phyloP scores from a whole-genome alignment of 2,329 filamentous ascomycete genomes.

The Cladophialophora exuberans region DNA sequence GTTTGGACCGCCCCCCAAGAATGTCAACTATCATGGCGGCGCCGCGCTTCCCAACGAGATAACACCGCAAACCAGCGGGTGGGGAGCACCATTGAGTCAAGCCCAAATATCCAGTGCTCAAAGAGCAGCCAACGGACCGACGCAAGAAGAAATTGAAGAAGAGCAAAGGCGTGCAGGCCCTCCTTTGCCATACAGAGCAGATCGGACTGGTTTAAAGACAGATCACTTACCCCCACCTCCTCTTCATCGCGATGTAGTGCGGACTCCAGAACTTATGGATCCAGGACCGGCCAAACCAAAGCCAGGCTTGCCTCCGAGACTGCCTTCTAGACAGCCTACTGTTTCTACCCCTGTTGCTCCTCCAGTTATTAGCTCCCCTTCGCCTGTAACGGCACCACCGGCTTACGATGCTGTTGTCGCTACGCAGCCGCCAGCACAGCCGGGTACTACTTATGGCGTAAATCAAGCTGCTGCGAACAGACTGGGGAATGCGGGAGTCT shows the following conservation, averaged over 20 bases:
- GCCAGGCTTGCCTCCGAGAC: constrained; percentile 66
- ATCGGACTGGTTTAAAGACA: constrained; percentile 73
- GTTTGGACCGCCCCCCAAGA: constrained; percentile 82
- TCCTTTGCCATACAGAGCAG: constrained; percentile 67
- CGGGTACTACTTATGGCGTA: constrained; percentile 44
- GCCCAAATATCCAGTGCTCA: constrained; percentile 41
- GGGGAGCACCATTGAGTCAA: constrained; percentile 48
- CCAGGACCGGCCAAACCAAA: constrained; percentile 44
- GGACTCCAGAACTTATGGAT: constrained; percentile 32
- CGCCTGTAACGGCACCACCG: constrained; percentile 26
- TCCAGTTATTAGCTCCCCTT: constrained; percentile 41
- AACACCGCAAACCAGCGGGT: constrained; percentile 46
- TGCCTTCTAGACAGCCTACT: constrained; percentile 68
- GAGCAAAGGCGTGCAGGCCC: constrained; percentile 51
- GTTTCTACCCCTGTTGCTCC: constrained; percentile 47
- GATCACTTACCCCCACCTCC: constrained; percentile 73
- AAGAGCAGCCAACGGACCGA: constrained; percentile 37
- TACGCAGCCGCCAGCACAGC: constrained; percentile 34
- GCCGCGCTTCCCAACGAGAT: constrained; percentile 49
- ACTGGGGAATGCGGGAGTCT: constrained; percentile 74
- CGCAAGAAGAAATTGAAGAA: constrained; percentile 32
- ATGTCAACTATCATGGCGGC: constrained; percentile 54
- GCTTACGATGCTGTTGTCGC: constrained; percentile 22
- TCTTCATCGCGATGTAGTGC: constrained; percentile 45
- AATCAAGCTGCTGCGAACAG: constrained; percentile 66